Evolutionary conservation across 2,329 filamentous ascomycete genomes (phyloP), one percentile per base, ranked within the genome.

Genomic region (Neoscytalidium dimidiatum): DNA sequence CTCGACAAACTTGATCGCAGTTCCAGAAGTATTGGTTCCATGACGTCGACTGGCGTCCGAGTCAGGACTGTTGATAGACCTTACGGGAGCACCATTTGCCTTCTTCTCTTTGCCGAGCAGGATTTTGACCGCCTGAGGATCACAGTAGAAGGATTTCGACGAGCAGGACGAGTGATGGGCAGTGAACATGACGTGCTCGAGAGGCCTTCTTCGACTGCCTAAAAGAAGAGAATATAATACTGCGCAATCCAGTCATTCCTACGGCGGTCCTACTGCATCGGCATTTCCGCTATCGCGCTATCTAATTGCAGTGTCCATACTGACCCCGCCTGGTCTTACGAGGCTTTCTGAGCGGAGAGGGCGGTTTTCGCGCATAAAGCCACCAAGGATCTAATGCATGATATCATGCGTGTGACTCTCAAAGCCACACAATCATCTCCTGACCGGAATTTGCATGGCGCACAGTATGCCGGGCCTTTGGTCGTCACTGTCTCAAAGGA

Each of bases 1-100:
- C 77, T 81, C 99, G 51, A 94, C 90, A 21, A 86, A 84, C 44
- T 86, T 89, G 69, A 46, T 4, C 11, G 7, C 28, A 9, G 41
- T 23, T 8, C 23, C 53, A 5, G 33, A 19, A 17, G 41, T 21
- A 11, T 14, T 17, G 9, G n/a, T 21, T 26, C 17, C 13, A 26
- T 29, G 19, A 14, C 11, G n/a, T 14, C 19, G 19, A 6, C 38
- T 28, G 17, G 9, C 21, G 14, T 44, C 13, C 14, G 38, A 5
- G 11, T 29, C 23, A 26, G 23, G 3, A 4, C n/a, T 35, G 26
- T 58, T 8, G 17, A 35, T 13, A 3, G 38, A 17, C 14, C 14
- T 21, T 19, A 28, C 23, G 26, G 23, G 7, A 6, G 38, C 9
- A 28, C 23, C 17, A n/a, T 9, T 21, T 19, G 26, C 3, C 17